Conservation (phyloP, 805 yeast genomes). For the Lachancea waltii region DNA sequence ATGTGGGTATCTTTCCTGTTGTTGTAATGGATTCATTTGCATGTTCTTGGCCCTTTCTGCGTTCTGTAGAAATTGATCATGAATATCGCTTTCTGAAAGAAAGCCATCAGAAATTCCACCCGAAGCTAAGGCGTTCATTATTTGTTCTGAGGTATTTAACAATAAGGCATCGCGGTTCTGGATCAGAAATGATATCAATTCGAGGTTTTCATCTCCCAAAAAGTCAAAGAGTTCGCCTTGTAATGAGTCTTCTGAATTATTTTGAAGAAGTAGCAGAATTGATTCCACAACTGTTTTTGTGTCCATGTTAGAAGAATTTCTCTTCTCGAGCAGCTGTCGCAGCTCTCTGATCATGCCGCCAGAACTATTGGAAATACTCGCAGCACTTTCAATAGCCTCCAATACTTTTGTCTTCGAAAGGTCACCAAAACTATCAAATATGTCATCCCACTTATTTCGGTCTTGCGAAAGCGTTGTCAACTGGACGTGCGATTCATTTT, state of each 20-base stretch:
- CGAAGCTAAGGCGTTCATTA: neutral
- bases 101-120: slow-evolving; percentile 23
- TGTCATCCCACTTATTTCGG: slow-evolving; percentile 36
- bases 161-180: slow-evolving; percentile 13
- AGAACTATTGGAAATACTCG: slow-evolving; percentile 12
- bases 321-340: slow-evolving; percentile 9
- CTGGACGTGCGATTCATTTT: slow-evolving; percentile 26
- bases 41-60: slow-evolving; percentile 44
- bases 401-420: slow-evolving; percentile 24
- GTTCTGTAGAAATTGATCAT: slow-evolving; percentile 46
- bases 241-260: slow-evolving; percentile 43
- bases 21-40: slow-evolving; percentile 40
- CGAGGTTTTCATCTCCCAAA: slow-evolving; percentile 81
- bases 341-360: slow-evolving; percentile 17
- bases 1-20: slow-evolving; percentile 67
- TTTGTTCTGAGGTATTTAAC: slow-evolving; percentile 3
- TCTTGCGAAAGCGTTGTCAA: slow-evolving; percentile 32
- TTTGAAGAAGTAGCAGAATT: slow-evolving; percentile 26
- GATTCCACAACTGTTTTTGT: slow-evolving; percentile 30
- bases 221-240: slow-evolving; percentile 73
- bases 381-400: slow-evolving; percentile 15
- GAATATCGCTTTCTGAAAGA: slow-evolving; percentile 50
- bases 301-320: slow-evolving; percentile 26
- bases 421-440: slow-evolving; percentile 32
- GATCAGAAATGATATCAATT: slow-evolving; percentile 48